phyloP scores from a whole-genome alignment of 148 eudicot species.

The Rhododendron ferrugineum region DNA sequence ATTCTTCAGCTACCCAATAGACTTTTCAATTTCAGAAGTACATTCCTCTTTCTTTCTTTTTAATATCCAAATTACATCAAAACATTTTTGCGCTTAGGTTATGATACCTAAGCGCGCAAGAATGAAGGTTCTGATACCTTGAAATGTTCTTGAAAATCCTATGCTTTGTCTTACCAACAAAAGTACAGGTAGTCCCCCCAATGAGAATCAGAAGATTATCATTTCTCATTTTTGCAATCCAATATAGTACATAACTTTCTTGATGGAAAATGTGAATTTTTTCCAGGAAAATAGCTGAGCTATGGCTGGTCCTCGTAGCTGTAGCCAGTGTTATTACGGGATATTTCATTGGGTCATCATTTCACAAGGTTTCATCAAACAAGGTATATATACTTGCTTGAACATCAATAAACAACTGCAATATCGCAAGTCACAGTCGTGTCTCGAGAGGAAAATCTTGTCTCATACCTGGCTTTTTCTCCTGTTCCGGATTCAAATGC shows the following conservation, averaged over 20 bases:
- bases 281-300: neutral
- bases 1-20: neutral
- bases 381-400: constrained; percentile 8
- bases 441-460: neutral
- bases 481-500: neutral
- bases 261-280: neutral
- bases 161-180: neutral
- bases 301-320: neutral
- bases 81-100: neutral
- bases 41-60: neutral
- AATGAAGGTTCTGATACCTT: neutral
- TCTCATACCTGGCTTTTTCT: neutral
- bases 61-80: neutral
- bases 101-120: neutral
- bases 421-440: neutral
- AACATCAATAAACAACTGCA: neutral
- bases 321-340: constrained; percentile 1
- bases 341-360: constrained; percentile 12
- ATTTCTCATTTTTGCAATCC: neutral
- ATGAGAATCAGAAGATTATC: neutral
- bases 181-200: neutral
- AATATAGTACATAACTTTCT: neutral
- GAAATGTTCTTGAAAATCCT: neutral
- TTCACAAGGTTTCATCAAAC: neutral
- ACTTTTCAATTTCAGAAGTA: neutral